phyloP scores from a whole-genome alignment of 192 early-diverging fungal genomes.

The Coemansia sp. region DNA sequence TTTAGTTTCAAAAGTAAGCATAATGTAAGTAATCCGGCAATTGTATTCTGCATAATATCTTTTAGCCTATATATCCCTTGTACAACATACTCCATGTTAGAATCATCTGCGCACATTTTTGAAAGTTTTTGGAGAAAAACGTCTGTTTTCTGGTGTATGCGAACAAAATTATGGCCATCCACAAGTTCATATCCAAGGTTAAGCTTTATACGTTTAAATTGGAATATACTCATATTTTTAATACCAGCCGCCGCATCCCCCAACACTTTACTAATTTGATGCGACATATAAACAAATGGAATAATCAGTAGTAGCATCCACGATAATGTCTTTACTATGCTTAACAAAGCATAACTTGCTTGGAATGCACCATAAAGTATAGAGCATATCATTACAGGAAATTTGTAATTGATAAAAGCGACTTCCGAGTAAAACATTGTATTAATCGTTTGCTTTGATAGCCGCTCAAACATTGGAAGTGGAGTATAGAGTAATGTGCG shows the following conservation, averaged over 20 bases:
- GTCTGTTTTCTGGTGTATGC: neutral
- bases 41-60: neutral
- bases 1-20: slow-evolving; percentile 8
- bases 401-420: neutral
- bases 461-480: slow-evolving; percentile 18
- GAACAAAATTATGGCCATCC: slow-evolving; percentile 5
- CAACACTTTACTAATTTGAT: neutral
- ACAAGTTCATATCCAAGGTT: neutral
- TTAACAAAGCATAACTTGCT: slow-evolving; percentile 12
- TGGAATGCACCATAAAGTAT: neutral
- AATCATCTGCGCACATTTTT: neutral
- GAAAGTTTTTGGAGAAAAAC: neutral
- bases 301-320: neutral
- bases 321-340: slow-evolving; percentile 1
- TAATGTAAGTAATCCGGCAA: neutral
- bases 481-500: slow-evolving; percentile 3
- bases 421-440: slow-evolving; percentile 5
- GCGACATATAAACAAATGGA: slow-evolving; percentile 1
- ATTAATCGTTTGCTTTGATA: slow-evolving; percentile 9
- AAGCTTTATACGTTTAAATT: neutral
- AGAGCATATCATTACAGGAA: neutral
- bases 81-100: neutral
- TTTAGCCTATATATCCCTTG: neutral
- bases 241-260: too few species aligned
- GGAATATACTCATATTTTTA: neutral